phyloP scores from a whole-genome alignment of 306 rosid species.

The Benincasa hispida region DNA sequence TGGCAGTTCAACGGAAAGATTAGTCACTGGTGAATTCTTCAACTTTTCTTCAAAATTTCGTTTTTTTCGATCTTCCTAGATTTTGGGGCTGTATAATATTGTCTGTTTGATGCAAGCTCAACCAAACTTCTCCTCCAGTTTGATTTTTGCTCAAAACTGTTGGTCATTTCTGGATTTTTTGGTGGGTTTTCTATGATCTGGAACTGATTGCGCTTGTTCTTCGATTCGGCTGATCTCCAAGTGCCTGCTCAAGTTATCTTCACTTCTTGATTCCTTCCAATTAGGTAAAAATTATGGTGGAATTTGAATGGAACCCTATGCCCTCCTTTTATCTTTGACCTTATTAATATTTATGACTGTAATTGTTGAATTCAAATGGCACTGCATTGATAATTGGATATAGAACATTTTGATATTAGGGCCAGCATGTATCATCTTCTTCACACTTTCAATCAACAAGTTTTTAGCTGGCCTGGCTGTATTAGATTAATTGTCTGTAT shows the following conservation, averaged over 20 bases:
- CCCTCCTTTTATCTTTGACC: background rate
- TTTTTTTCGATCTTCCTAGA: background rate
- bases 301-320: background rate
- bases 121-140: background rate
- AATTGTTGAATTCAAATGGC: background rate
- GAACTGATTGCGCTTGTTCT: background rate
- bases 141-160: too few relatives aligned
- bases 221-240: background rate
- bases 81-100: background rate
- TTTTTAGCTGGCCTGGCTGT: background rate
- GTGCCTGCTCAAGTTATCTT: background rate
- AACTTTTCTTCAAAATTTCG: background rate
- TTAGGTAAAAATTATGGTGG: background rate
- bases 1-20: background rate
- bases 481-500: background rate
- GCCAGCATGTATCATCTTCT: background rate
- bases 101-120: background rate
- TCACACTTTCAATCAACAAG: background rate
- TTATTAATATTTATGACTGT: background rate
- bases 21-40: background rate
- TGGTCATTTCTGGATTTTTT: background rate
- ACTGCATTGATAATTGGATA: background rate
- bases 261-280: background rate
- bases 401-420: background rate
- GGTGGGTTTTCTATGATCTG: background rate